These are phyloP conservation scores for Panicum miliaceum DNA, from an alignment of 176 grass and related monocot genomes.

Conservation along the genomic window DNA sequence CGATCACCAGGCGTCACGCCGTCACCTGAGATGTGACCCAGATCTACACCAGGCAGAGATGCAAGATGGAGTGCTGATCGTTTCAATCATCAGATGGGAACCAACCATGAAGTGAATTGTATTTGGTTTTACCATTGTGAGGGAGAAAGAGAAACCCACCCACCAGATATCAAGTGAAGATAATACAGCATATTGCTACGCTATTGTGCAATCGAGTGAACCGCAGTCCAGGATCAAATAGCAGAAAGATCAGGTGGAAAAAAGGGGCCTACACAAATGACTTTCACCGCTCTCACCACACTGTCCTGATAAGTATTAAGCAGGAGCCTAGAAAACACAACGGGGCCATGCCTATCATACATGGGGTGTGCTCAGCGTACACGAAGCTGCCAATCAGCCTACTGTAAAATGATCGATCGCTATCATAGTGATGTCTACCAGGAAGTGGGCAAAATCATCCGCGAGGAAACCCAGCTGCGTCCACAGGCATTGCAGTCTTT, in stretches of 20 bases:
- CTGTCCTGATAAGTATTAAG: not conserved
- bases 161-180: not conserved
- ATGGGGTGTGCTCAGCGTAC: constrained; percentile 19
- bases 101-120: not conserved
- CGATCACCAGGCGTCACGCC: not conserved
- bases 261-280: not conserved
- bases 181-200: not conserved
- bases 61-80: not conserved
- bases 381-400: constrained; percentile 12
- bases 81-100: not conserved
- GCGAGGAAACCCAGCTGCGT: not conserved
- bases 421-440: not conserved
- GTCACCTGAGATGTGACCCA: not conserved
- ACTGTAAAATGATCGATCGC: not conserved
- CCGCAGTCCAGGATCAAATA: not conserved
- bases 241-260: not conserved
- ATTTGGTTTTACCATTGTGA: not conserved
- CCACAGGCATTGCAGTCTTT: constrained; percentile 1
- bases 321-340: not conserved
- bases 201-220: not conserved
- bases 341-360: constrained; percentile 7
- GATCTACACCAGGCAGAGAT: not conserved
- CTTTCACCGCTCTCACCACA: constrained; percentile 2
- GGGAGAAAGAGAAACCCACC: not conserved
- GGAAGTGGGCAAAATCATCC: not conserved